These are phyloP conservation scores for Flaveria robusta DNA, from an alignment of 129 eudicot genomes.

Conservation along the genomic window DNA sequence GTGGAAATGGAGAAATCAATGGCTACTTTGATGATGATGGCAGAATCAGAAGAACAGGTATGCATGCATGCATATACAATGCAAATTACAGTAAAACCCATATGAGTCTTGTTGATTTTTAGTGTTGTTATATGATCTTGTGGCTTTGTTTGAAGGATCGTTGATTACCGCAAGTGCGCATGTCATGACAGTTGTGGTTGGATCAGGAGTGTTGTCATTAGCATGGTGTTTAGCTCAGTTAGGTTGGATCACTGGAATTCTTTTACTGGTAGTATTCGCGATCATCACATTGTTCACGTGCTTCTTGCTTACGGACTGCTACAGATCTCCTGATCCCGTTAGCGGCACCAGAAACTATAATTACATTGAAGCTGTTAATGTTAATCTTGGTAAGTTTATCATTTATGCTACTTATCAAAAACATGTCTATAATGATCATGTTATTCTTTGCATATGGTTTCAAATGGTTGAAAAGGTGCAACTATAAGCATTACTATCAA, in stretches of 20 bases:
- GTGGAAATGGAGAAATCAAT: constrained; percentile 6
- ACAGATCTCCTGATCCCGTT: constrained; percentile 62
- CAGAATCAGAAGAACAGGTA: constrained; percentile 31
- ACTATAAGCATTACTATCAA: no score
- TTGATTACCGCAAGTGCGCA: constrained; percentile 72
- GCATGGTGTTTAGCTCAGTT: constrained; percentile 87
- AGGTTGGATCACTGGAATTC: constrained; percentile 70
- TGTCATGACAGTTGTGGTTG: constrained; percentile 73
- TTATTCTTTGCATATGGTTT: background rate
- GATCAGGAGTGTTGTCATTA: constrained; percentile 77
- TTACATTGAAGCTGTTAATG: constrained; percentile 70
- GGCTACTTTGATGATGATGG: constrained; percentile 36
- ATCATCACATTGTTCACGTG: constrained; percentile 70
- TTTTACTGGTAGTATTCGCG: constrained; percentile 50
- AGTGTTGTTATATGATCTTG: background rate
- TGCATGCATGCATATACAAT: background rate
- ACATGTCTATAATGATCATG: background rate
- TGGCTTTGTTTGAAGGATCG: constrained; percentile 47
- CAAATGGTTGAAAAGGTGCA: background rate
- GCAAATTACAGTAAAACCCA: no score
- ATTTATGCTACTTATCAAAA: no score
- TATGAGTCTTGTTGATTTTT: background rate
- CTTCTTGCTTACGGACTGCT: constrained; percentile 58
- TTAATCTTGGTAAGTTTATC: constrained; percentile 56
- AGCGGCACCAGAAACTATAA: constrained; percentile 67